A percentile compares a stretch with the other conserved stretches of the same genome.
Conservation (phyloP, 2,329 filamentous ascomycete genomes). For the Cercospora berteroae region DNA sequence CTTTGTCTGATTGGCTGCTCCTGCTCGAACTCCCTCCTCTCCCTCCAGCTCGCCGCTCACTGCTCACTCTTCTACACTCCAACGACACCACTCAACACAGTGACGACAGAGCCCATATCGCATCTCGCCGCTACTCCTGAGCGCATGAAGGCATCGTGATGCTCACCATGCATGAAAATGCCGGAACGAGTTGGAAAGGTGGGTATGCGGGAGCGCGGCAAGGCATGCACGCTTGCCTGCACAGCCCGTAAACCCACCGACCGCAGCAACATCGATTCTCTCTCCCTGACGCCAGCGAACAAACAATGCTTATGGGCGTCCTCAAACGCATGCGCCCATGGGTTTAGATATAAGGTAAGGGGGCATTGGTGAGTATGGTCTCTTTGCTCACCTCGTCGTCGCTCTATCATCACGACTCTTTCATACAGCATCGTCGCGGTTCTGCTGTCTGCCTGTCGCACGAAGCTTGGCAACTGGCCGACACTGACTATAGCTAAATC, state of each 20-base stretch:
- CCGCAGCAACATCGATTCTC: background rate
- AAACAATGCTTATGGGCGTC: slow-evolving; percentile 13
- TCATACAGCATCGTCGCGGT: background rate
- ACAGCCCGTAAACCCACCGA: slow-evolving; percentile 6
- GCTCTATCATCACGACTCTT: background rate
- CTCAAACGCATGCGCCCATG: slow-evolving; percentile 8
- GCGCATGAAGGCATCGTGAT: background rate
- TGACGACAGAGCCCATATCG: background rate
- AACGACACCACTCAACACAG: background rate
- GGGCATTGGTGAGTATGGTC: slow-evolving; percentile 2
- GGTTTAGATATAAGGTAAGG: slow-evolving; percentile 12
- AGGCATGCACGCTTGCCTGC: slow-evolving; percentile 10
- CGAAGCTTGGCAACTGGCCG: background rate
- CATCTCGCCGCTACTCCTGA: background rate
- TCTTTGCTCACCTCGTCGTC: slow-evolving; percentile 6
- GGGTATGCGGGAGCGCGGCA: background rate
- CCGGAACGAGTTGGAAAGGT: background rate
- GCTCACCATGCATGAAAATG: background rate
- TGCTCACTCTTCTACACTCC: background rate
- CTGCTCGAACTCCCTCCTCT: background rate
- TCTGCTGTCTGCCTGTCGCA: background rate
- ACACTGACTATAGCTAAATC: background rate
- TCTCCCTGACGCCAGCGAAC: slow-evolving; percentile 2
- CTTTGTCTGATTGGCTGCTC: background rate
- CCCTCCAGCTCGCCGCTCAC: background rate